These are phyloP conservation scores for Aspergillus glaucus DNA, from an alignment of 2,329 filamentous ascomycete genomes.

Conservation along the genomic window DNA sequence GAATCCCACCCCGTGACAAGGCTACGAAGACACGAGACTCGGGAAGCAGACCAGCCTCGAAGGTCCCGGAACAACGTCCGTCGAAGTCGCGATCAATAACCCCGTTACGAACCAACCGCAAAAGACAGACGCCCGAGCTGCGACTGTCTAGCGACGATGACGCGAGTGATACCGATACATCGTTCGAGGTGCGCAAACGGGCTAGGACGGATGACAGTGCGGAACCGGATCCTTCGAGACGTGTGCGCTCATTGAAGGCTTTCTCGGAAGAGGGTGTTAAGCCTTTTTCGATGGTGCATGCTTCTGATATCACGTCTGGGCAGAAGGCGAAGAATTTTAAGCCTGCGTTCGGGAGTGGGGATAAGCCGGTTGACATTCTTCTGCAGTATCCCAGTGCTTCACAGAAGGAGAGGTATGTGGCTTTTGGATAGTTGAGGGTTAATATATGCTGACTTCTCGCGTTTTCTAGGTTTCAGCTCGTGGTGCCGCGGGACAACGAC, in stretches of 20 bases:
- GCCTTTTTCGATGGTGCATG: slow-evolving; percentile 43
- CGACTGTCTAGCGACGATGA: slow-evolving; percentile 37
- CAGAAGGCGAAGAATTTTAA: slow-evolving; percentile 45
- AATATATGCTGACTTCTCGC: slow-evolving; percentile 16
- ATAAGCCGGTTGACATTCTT: slow-evolving; percentile 49
- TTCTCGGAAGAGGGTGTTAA: slow-evolving; percentile 36
- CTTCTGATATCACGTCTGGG: slow-evolving; percentile 41
- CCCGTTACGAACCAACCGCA: slow-evolving; percentile 24
- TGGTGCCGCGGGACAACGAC: slow-evolving; percentile 71
- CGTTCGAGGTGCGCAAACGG: slow-evolving; percentile 40
- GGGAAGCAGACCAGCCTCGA: slow-evolving; percentile 24
- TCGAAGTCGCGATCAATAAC: slow-evolving; percentile 27
- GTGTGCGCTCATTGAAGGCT: slow-evolving; percentile 40
- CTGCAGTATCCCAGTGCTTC: slow-evolving; percentile 79
- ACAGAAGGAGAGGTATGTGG: slow-evolving; percentile 57
- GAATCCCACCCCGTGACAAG: slow-evolving; percentile 13
- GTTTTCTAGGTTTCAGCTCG: slow-evolving; percentile 58
- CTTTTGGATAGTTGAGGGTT: not conserved
- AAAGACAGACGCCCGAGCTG: slow-evolving; percentile 33
- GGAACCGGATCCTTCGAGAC: slow-evolving; percentile 40
- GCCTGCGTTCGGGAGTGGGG: slow-evolving; percentile 43
- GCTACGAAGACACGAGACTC: slow-evolving; percentile 17
- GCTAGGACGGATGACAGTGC: slow-evolving; percentile 33
- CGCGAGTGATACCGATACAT: slow-evolving; percentile 35
- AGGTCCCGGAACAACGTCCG: slow-evolving; percentile 20